Base-by-base conservation (phyloP, 2,329 filamentous ascomycete genomes). In the Paraphoma sp. region DNA sequence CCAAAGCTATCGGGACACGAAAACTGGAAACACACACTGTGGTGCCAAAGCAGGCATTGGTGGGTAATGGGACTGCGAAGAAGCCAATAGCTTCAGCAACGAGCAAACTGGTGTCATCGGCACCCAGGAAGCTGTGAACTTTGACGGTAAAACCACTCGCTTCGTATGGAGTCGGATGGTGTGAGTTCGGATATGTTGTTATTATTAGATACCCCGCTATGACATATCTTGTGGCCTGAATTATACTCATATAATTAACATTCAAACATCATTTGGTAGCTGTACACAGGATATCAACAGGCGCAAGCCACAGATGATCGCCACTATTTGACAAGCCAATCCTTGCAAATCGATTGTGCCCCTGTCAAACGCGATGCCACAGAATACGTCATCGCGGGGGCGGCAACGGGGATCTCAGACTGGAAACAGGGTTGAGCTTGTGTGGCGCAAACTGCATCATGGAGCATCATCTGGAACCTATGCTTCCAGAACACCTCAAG, bases 311-410 rank as follows among this genome's bases (percentile, higher is more conserved):
- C 40, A 4, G 14, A 42, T n/a, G 40, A 48, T 38, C 30, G 31
- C 30, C 46, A 38, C 11, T 17, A 8, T 3, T 29, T 14, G 17
- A 41, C 38, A 29, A 12, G 33, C 47, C 44, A 18, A 9, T 29
- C 51, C 54, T 42, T 54, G 51, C 51, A 28, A 43, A 36, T 49
- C 43, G 17, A 30, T 23, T 38, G 29, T 33, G 56, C 51, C 59
- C 64, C 46, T 53, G 60, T 51, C 41, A 16, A 17, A 12, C 40
- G 29, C 41, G n/a, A 62, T 65, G 63, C 62, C 64, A 70, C 67
- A 57, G 45, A 40, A 48, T 65, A 72, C 69, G 70, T 73, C 69
- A 73, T 73, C 52, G 61, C 56, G 63, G 59, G 57, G 57, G 47
- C 53, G 59, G 42, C 45, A 57, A 57, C 60, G 48, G 52, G 40